Conservation (phyloP, 2,329 filamentous ascomycete genomes). For the Rugonectria rugulosa region DNA sequence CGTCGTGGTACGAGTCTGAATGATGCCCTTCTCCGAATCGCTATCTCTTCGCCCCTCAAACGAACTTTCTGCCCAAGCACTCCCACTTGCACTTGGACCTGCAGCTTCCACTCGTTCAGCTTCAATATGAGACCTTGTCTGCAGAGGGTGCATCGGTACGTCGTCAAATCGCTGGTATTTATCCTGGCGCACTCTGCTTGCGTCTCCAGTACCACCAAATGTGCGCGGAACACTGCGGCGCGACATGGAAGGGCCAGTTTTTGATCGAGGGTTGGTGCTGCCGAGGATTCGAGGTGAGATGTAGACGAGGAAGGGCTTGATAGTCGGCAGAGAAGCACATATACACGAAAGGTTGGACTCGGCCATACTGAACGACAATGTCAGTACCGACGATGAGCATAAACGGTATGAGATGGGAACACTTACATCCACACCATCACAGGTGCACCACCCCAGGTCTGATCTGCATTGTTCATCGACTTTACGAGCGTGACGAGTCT, state of each 20-base stretch:
- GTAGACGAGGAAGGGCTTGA: conserved; percentile 27
- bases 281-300: conserved; percentile 18
- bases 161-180: background rate
- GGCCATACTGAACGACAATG: conserved; percentile 13
- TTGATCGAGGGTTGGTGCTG: background rate
- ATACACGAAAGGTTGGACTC: conserved; percentile 29
- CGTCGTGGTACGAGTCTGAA: background rate
- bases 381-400: too few species aligned
- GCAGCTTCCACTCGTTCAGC: background rate
- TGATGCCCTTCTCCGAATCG: background rate
- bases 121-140: background rate
- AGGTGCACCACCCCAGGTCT: conserved; percentile 18
- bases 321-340: conserved; percentile 20
- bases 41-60: background rate
- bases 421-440: conserved; percentile 30
- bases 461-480: conserved; percentile 11
- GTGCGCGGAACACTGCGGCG: background rate
- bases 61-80: background rate
- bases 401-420: background rate
- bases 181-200: background rate
- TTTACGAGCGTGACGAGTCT: conserved; percentile 21
- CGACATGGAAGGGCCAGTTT: background rate
- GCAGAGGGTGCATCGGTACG: background rate
- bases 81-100: background rate
- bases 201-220: background rate